phyloP scores from a whole-genome alignment of 1,284 basidiomycete genomes.

The Rhodotorula sp. region DNA sequence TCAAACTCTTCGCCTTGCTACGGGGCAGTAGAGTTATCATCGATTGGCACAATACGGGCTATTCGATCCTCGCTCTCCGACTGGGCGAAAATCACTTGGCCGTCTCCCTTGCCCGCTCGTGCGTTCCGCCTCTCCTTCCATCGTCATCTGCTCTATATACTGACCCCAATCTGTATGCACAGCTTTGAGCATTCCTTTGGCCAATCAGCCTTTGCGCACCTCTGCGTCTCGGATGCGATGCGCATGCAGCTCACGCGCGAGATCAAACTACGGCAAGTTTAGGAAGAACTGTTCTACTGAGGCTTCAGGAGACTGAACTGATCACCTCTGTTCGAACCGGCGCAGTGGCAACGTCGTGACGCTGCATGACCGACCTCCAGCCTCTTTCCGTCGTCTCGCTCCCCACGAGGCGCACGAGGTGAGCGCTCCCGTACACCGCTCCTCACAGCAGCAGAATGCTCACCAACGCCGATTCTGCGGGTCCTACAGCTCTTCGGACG shows the following conservation, averaged over 20 bases:
- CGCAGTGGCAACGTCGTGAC: slow-evolving; percentile 72
- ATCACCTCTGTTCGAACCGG: not conserved
- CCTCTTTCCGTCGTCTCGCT: slow-evolving; percentile 69
- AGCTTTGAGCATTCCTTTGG: slow-evolving; percentile 84
- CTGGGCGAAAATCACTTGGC: slow-evolving; percentile 66
- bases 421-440: slow-evolving; percentile 23
- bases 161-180: not conserved
- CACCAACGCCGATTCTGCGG: not conserved
- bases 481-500: slow-evolving; percentile 59
- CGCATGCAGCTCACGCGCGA: slow-evolving; percentile 64
- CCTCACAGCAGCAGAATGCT: not conserved
- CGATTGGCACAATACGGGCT: slow-evolving; percentile 98
- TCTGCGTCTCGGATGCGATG: slow-evolving; percentile 94
- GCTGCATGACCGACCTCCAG: slow-evolving; percentile 82
- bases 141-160: not conserved
- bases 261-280: slow-evolving; percentile 72
- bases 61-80: slow-evolving; percentile 83
- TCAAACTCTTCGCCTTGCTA: slow-evolving; percentile 63
- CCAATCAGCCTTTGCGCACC: slow-evolving; percentile 73
- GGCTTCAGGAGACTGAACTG: not conserved
- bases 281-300: not conserved
- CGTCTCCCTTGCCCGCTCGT: slow-evolving; percentile 74
- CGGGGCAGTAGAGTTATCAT: slow-evolving; percentile 83
- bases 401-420: slow-evolving; percentile 72
- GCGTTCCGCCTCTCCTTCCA: slow-evolving; percentile 26